Evolutionary conservation across 345 rosid genomes (phyloP).

Genomic region (Anacardium occidentale): DNA sequence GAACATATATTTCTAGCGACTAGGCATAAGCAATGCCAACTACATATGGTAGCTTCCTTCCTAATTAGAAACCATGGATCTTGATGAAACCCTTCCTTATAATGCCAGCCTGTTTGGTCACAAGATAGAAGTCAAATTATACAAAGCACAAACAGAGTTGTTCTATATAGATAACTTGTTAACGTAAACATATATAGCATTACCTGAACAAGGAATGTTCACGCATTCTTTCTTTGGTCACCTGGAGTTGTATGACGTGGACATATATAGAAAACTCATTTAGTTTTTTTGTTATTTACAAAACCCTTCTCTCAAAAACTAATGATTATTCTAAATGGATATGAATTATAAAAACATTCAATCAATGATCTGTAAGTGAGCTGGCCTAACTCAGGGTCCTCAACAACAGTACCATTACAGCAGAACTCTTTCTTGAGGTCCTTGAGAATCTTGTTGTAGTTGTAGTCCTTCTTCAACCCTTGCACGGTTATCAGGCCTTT

Average conservation of each 20-base stretch:
- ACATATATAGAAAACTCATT: neutral
- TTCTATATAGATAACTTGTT: neutral
- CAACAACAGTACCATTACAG: constrained; percentile 81
- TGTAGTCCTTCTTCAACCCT: constrained; percentile 77
- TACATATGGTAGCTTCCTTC: constrained; percentile 10
- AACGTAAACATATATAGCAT: neutral
- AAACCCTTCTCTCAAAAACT: neutral
- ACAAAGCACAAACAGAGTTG: neutral
- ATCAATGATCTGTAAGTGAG: constrained; percentile 23
- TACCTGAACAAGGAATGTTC: constrained; percentile 74
- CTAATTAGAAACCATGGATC: constrained; percentile 71
- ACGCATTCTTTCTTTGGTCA: constrained; percentile 80
- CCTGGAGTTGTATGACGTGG: constrained; percentile 85
- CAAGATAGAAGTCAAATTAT: neutral
- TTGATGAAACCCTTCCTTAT: constrained; percentile 80
- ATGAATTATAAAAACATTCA: neutral
- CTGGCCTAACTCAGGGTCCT: constrained; percentile 84
- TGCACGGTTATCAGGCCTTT: constrained; percentile 78
- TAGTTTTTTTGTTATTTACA: neutral
- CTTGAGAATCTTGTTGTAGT: constrained; percentile 79
- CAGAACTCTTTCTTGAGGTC: constrained; percentile 76
- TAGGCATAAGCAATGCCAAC: neutral
- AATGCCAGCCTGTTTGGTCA: constrained; percentile 57
- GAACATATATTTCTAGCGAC: constrained; percentile 2
- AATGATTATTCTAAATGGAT: too few species aligned